These are phyloP conservation scores for Alternaria panax DNA, from an alignment of 2,329 filamentous ascomycete species.

Conservation along the genomic window DNA sequence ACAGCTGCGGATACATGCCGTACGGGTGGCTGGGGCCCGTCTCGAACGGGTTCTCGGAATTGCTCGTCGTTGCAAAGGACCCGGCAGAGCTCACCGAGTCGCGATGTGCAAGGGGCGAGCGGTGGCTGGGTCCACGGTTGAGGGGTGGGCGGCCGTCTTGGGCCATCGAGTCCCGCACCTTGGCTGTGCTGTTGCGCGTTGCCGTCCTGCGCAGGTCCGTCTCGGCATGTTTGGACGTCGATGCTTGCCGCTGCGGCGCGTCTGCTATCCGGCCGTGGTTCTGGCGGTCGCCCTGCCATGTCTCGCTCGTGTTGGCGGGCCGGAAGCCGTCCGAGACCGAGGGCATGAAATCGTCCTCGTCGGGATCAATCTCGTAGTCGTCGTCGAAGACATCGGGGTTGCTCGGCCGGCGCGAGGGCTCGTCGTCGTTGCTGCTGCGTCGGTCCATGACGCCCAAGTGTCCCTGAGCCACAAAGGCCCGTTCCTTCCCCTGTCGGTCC, in stretches of 20 bases:
- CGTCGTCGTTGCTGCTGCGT: constrained; percentile 44
- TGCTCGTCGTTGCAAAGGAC: constrained; percentile 52
- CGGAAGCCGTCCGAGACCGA: constrained; percentile 57
- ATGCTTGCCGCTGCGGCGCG: constrained; percentile 32
- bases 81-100: constrained; percentile 50
- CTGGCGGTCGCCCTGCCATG: constrained; percentile 28
- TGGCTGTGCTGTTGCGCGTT: constrained; percentile 50
- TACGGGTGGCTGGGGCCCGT: constrained; percentile 85
- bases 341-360: constrained; percentile 53
- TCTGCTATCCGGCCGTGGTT: constrained; percentile 33
- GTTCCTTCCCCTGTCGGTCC: constrained; percentile 32
- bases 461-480: constrained; percentile 42
- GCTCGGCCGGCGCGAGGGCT: constrained; percentile 36
- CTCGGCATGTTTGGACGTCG: constrained; percentile 30
- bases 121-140: constrained; percentile 32
- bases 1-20: constrained; percentile 79
- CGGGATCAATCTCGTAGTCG: constrained; percentile 53
- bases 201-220: constrained; percentile 41
- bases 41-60: constrained; percentile 70
- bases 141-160: constrained; percentile 34
- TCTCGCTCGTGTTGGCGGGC: constrained; percentile 42
- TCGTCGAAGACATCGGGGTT: constrained; percentile 59
- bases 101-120: constrained; percentile 43
- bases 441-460: constrained; percentile 48
- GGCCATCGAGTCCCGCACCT: constrained; percentile 35